Percentiles rank a stretch among this genome's conserved stretches.
Conservation (phyloP, 305 asterid genomes). For the Fraxinus latifolia region DNA sequence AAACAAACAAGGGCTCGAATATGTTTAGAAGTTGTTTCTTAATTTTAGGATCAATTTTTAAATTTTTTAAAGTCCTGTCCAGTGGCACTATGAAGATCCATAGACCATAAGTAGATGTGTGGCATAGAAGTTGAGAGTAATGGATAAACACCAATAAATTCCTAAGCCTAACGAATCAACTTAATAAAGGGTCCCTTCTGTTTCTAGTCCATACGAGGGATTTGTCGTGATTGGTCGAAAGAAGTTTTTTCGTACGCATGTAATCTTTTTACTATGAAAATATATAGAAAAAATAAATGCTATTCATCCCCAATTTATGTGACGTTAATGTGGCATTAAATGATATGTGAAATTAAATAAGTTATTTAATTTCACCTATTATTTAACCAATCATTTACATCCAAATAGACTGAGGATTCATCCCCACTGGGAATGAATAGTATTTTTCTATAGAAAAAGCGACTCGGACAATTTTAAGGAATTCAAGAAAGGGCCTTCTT, state of each 20-base stretch:
- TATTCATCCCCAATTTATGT: no score
- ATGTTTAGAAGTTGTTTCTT: not conserved
- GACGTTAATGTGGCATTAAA: no score
- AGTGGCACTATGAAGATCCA: not conserved
- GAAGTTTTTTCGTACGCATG: not conserved
- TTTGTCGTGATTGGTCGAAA: not conserved
- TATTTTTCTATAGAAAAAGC: not conserved
- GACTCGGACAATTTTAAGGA: not conserved
- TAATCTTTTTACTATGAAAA: not conserved
- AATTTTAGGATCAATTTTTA: not conserved
- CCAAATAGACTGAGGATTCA: no score
- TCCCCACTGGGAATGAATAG: no score
- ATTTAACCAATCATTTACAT: no score
- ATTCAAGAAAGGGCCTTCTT: not conserved
- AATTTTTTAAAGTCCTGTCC: not conserved
- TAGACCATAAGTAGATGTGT: not conserved
- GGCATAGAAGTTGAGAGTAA: not conserved
- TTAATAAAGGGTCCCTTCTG: constrained; percentile 24
- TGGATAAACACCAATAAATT: not conserved
- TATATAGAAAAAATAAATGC: no score
- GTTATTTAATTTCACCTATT: no score
- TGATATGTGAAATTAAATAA: no score
- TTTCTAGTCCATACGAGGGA: constrained; percentile 21
- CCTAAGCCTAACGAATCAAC: constrained; percentile 7
- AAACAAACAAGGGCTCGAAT: no score